Percentiles rank a stretch among this genome's conserved stretches.
Evolutionary conservation across 1,139 yeast species (phyloP).

Genomic region (Arxiozyma slooffiae): DNA sequence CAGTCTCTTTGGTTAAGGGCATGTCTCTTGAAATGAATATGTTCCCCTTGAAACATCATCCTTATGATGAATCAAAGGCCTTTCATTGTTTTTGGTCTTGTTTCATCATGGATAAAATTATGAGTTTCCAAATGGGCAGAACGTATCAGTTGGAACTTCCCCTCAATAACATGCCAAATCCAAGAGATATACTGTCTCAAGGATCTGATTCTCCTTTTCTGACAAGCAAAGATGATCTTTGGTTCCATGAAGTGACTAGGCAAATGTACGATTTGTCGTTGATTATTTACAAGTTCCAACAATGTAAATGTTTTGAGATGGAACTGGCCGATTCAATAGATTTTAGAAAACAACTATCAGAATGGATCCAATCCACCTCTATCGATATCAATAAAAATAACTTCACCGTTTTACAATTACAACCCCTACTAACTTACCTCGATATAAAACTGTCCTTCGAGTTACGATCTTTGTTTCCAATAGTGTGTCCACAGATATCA

Average conservation of each 20-base stretch:
- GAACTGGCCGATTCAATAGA: slow-evolving; percentile 8
- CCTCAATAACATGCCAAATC: slow-evolving; percentile 22
- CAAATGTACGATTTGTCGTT: slow-evolving; percentile 30
- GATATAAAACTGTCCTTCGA: slow-evolving; percentile 25
- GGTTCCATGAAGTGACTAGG: slow-evolving; percentile 21
- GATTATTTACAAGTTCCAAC: slow-evolving; percentile 14
- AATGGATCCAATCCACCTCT: slow-evolving; percentile 16
- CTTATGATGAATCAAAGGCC: slow-evolving; percentile 43
- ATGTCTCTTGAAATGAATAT: slow-evolving; percentile 40
- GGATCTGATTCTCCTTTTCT: neutral
- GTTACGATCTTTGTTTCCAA: slow-evolving; percentile 18
- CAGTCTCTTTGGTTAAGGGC: slow-evolving; percentile 44
- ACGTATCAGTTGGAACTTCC: slow-evolving; percentile 39
- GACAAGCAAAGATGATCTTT: slow-evolving; percentile 5
- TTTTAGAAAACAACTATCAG: slow-evolving; percentile 9
- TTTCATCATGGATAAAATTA: slow-evolving; percentile 45
- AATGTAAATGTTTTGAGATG: slow-evolving; percentile 13
- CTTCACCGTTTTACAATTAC: slow-evolving; percentile 9
- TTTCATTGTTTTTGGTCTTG: slow-evolving; percentile 50
- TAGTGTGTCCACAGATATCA: slow-evolving; percentile 10
- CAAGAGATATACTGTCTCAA: neutral
- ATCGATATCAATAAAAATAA: neutral
- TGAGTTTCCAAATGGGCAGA: slow-evolving; percentile 49
- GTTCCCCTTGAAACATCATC: slow-evolving; percentile 24
- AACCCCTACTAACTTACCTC: slow-evolving; percentile 23